Conservation (phyloP, 2,329 filamentous ascomycete species). For the Fusarium tuaranense region DNA sequence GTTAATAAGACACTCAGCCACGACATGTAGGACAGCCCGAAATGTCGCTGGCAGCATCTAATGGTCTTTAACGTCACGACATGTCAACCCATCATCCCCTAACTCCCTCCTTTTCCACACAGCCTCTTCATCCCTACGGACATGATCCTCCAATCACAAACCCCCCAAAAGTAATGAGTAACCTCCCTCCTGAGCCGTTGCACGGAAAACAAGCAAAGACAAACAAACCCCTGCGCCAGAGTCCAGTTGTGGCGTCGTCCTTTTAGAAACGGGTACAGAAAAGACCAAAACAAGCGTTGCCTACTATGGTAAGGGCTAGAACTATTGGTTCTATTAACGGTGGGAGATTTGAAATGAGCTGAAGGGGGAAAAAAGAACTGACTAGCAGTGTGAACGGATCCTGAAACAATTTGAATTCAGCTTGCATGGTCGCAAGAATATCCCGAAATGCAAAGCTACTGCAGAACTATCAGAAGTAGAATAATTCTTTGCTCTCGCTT, state of each 20-base stretch:
- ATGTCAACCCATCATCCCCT: background rate
- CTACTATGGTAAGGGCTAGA: background rate
- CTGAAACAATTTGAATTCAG: background rate
- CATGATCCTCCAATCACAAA: background rate
- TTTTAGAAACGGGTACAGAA: background rate
- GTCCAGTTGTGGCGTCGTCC: conserved; percentile 12
- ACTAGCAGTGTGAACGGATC: background rate
- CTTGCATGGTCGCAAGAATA: background rate
- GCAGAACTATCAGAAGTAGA: too few relatives aligned
- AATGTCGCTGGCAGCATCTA: background rate
- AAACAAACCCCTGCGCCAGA: background rate
- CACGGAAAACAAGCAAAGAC: background rate
- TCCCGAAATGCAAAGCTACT: background rate
- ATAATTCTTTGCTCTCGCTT: background rate
- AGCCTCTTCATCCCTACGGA: too few relatives aligned
- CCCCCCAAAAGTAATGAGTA: background rate
- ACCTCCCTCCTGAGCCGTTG: conserved; percentile 3
- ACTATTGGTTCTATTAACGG: background rate
- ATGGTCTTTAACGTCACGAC: background rate
- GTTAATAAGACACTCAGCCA: background rate
- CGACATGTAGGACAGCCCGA: background rate
- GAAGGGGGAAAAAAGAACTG: background rate
- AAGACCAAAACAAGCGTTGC: background rate
- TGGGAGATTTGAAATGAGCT: background rate
- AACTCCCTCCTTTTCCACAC: background rate